Percentiles rank a stretch among this genome's conserved stretches.
Evolutionary conservation across 768 basidiomycete genomes (phyloP).

Genomic region (Tulasnella sp.): DNA sequence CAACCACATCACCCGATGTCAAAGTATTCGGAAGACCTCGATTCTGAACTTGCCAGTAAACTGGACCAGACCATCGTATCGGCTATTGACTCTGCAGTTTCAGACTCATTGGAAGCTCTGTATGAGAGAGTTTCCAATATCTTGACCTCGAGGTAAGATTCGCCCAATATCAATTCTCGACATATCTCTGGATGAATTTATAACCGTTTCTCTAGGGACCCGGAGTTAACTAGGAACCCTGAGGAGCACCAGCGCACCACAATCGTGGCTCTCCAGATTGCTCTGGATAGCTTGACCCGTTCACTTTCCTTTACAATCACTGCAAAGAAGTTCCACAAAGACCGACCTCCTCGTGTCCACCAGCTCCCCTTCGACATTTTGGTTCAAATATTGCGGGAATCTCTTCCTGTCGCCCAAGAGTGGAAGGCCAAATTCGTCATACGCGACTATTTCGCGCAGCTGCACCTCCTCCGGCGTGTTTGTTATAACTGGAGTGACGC

Average conservation of each 20-base stretch:
- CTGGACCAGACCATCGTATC: background rate
- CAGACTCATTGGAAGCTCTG: background rate
- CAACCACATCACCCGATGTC: background rate
- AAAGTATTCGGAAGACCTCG: background rate
- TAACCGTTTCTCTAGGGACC: background rate
- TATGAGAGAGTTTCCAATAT: background rate
- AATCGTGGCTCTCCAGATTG: background rate
- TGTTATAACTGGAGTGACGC: background rate
- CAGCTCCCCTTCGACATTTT: background rate
- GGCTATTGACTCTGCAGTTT: background rate
- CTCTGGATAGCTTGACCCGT: background rate
- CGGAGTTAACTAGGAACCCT: background rate
- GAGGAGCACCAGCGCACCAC: background rate
- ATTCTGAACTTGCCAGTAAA: background rate
- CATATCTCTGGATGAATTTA: background rate
- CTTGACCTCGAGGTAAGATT: background rate
- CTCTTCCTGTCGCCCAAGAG: background rate
- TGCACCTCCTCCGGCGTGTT: background rate
- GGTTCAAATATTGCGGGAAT: background rate
- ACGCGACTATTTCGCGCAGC: background rate
- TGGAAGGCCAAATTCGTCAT: background rate
- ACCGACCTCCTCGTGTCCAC: background rate
- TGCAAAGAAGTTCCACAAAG: background rate
- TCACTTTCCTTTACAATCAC: background rate
- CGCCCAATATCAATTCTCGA: background rate